Conservation (phyloP, 2,329 filamentous ascomycete species). For the Penicillium crustosum region DNA sequence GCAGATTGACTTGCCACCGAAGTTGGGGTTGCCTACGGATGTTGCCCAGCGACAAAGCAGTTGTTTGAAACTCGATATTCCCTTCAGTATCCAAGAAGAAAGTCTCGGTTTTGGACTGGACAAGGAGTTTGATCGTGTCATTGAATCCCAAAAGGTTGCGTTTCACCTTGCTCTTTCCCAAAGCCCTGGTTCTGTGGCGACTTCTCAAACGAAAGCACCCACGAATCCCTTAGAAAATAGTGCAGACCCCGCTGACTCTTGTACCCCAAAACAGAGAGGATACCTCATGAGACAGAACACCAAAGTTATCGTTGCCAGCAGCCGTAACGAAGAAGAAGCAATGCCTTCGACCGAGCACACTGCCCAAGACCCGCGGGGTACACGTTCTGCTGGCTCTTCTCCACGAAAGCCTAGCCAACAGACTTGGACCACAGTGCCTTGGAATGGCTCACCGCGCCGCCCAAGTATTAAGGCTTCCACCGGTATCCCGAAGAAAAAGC, state of each 20-base stretch:
- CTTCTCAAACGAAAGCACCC: conserved; percentile 14
- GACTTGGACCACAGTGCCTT: conserved; percentile 95
- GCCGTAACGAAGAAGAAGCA: conserved; percentile 60
- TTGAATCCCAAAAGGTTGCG: conserved; percentile 94
- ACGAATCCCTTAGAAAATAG: conserved; percentile 20
- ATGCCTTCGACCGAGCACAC: conserved; percentile 30
- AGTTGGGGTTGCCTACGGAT: conserved; percentile 31
- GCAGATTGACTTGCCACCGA: conserved; percentile 15
- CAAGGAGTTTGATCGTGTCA: conserved; percentile 89
- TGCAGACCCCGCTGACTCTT: conserved; percentile 62
- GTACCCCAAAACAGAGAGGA: conserved; percentile 74
- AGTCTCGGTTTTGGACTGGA: conserved; percentile 78
- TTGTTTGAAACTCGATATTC: conserved; percentile 79
- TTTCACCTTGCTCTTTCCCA: conserved; percentile 50
- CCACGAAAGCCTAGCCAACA: conserved; percentile 79
- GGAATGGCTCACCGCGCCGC: conserved; percentile 78
- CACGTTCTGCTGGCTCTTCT: conserved; percentile 65
- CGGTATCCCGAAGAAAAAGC: conserved; percentile 61
- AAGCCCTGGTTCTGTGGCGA: conserved; percentile 19
- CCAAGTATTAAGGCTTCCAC: conserved; percentile 61
- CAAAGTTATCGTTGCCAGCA: conserved; percentile 90
- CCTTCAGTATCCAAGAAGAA: conserved; percentile 67
- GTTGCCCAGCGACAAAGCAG: conserved; percentile 62
- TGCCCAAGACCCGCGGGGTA: conserved; percentile 41
- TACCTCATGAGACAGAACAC: conserved; percentile 99